Conservation (phyloP, 2,329 filamentous ascomycete species). For the Leptographium radiaticola region DNA sequence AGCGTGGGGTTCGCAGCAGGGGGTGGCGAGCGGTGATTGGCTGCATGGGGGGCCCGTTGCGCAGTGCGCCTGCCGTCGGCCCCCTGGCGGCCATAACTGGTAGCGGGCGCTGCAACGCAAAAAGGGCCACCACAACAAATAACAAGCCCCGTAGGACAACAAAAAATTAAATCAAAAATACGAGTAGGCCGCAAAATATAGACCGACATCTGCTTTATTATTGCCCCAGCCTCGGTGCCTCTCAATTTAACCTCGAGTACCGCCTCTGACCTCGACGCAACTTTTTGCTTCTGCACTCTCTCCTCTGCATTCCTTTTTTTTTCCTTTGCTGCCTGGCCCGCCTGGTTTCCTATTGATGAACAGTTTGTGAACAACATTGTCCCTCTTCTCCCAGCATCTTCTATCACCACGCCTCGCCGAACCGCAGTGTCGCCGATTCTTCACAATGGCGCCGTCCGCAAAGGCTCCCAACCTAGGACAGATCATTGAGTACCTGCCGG, state of each 20-base stretch:
- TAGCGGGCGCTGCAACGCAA: neutral
- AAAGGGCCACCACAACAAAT: neutral
- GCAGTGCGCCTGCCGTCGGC: neutral
- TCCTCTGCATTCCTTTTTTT: neutral
- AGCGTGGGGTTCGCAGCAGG: slow-evolving; percentile 5
- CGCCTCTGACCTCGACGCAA: slow-evolving; percentile 1
- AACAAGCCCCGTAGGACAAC: neutral
- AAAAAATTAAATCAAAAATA: neutral
- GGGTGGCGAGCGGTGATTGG: slow-evolving; percentile 7
- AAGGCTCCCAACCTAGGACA: slow-evolving; percentile 58
- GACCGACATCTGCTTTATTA: neutral
- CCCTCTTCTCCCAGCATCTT: too few relatives aligned
- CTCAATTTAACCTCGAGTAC: neutral
- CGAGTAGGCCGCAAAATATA: neutral
- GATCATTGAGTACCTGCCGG: slow-evolving; percentile 92
- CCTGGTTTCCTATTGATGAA: too few relatives aligned
- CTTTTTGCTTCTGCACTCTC: neutral
- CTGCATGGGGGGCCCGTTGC: neutral
- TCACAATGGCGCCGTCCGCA: slow-evolving; percentile 33
- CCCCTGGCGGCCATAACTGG: neutral
- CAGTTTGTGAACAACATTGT: too few relatives aligned
- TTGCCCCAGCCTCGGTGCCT: neutral
- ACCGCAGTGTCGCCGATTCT: neutral
- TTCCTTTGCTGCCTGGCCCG: neutral
- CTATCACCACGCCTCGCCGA: too few relatives aligned